Evolutionary conservation across 495 filamentous ascomycete genomes (phyloP), one percentile per base, ranked within the genome.

Genomic region (Neurospora sp.): DNA sequence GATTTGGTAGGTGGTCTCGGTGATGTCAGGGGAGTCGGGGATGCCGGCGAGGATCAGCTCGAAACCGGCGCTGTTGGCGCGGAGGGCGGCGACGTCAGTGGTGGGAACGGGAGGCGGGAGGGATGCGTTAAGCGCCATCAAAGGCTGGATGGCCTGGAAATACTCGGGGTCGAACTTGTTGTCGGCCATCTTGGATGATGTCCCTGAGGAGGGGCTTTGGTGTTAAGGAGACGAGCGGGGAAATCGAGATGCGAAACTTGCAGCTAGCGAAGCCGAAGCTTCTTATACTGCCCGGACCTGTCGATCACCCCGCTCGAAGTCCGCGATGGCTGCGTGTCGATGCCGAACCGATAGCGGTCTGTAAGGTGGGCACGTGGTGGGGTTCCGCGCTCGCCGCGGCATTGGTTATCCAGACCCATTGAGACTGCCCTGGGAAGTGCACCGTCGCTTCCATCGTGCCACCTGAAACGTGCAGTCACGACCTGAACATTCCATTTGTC

Each of bases 81-180:
- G 18, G 38, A 73, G 75, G 23, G 75, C 46, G 14, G 69, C 39
- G 39, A 11, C 35, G 48, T 66, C 72, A 20, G 72, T 72, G 16
- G 38, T 70, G 23, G 74, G 39, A 0, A 69, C 70, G 23, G 73
- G 72, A 31, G 69, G 71, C 11, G 72, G 71, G 66, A 70, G 40
- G 14, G 40, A 31, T n/a, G 69, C 38, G n/a, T 66, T 31, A 27
- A 35, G 27, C 27, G 54, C 54, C 7, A 66, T 1, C 27, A 72
- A 44, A 39, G 48, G 44, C 42, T 18, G 27, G 39, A 71, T 75
- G 10, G 69, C 18, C 37, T 39, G 6, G 18, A 23, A 62, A 39
- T 74, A 78, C 23, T 77, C 75, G 12, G 75, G 72, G 62, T 78
- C 73, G 31, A 77, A 39, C 41, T 69, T 70, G 70, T 75, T 14